These are phyloP conservation scores for Gracilaria vermiculophylla DNA, from an alignment of 23 red algal species.

Conservation along the genomic window DNA sequence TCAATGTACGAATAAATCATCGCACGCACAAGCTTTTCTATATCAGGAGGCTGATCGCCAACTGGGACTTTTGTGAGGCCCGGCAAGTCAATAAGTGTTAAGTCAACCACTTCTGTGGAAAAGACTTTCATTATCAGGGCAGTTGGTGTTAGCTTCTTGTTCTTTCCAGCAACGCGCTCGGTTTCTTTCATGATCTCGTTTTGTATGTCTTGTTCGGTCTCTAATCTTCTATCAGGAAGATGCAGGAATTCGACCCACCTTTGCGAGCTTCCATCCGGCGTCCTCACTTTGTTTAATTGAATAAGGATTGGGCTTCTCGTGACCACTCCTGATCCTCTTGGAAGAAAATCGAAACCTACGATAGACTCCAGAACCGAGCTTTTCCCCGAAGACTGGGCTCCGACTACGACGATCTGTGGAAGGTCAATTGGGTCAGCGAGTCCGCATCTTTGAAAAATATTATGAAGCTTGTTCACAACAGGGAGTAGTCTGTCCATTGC, in stretches of 20 bases:
- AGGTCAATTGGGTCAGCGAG: constrained; percentile 86
- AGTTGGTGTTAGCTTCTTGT: constrained; percentile 89
- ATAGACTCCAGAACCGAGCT: constrained; percentile 93
- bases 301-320: constrained; percentile 93
- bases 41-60: constrained; percentile 97
- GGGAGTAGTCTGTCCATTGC: constrained; percentile 92
- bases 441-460: constrained; percentile 85
- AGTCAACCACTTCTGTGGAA: constrained; percentile 91
- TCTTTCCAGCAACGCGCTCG: constrained; percentile 83
- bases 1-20: constrained; percentile 97
- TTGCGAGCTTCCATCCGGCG: not conserved
- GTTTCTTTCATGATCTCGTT: constrained; percentile 87
- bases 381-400: constrained; percentile 90
- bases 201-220: constrained; percentile 76
- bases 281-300: constrained; percentile 79
- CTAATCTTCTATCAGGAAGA: constrained; percentile 69
- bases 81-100: constrained; percentile 96
- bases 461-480: constrained; percentile 90
- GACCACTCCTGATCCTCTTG: constrained; percentile 91
- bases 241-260: constrained; percentile 92
- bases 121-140: constrained; percentile 93
- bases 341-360: constrained; percentile 89
- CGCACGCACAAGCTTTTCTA: constrained; percentile 89
- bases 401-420: constrained; percentile 98
- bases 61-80: constrained; percentile 98